Conservation (phyloP, 768 basidiomycete species). For the Amanita jacksonii region DNA sequence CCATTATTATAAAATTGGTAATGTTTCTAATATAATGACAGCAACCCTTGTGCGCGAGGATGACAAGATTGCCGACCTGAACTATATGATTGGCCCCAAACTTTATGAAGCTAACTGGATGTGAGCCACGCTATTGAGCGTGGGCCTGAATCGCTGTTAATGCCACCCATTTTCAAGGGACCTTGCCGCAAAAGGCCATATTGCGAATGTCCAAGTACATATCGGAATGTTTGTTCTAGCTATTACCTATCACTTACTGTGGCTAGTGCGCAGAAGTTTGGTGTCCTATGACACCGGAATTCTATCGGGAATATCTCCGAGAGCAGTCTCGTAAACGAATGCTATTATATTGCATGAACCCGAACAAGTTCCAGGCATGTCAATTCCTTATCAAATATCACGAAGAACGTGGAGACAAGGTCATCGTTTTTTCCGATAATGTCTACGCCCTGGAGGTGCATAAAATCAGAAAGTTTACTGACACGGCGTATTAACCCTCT, state of each 20-base stretch:
- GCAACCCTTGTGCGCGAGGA: slow-evolving; percentile 98
- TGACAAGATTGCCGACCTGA: slow-evolving; percentile 96
- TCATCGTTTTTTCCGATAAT: slow-evolving; percentile 99
- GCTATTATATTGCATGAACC: slow-evolving; percentile 99
- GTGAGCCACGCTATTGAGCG: no score
- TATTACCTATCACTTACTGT: slow-evolving; percentile 2
- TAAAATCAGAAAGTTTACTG: background rate
- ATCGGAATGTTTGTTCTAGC: background rate
- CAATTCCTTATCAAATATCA: slow-evolving; percentile 98
- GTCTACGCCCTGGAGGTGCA: slow-evolving; percentile 91
- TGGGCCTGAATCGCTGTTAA: no score
- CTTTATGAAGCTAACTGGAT: slow-evolving; percentile 99
- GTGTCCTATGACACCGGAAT: slow-evolving; percentile 99
- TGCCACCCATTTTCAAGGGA: no score
- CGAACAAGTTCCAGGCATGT: slow-evolving; percentile 98
- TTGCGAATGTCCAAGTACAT: slow-evolving; percentile 95
- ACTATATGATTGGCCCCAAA: slow-evolving; percentile 99
- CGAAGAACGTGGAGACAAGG: slow-evolving; percentile 95
- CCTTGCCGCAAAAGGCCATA: slow-evolving; percentile 97
- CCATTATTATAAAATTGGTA: slow-evolving; percentile 12
- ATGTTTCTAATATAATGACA: slow-evolving; percentile 20
- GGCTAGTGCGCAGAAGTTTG: slow-evolving; percentile 95
- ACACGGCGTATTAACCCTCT: slow-evolving; percentile 3
- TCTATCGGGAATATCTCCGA: slow-evolving; percentile 93
- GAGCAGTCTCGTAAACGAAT: slow-evolving; percentile 91